Evolutionary conservation across 2,329 filamentous ascomycete genomes (phyloP).

Genomic region (Colletotrichum horii): DNA sequence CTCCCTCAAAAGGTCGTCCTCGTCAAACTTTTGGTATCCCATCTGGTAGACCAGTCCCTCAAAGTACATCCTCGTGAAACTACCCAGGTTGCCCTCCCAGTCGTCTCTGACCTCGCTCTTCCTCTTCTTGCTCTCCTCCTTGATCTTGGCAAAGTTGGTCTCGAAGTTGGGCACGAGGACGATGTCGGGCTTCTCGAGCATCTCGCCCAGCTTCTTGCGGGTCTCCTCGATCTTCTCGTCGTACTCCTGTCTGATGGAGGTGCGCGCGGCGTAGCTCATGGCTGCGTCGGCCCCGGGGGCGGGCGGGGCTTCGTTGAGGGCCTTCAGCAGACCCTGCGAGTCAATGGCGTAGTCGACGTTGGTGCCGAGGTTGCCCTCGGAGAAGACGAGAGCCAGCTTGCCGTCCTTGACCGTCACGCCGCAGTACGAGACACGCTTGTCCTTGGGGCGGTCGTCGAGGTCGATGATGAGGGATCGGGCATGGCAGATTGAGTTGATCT

Average conservation of each 20-base stretch:
- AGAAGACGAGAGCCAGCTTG: constrained; percentile 54
- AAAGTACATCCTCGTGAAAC: constrained; percentile 46
- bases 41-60: constrained; percentile 46
- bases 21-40: constrained; percentile 47
- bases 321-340: constrained; percentile 41
- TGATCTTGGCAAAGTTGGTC: constrained; percentile 44
- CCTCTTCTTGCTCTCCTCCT: constrained; percentile 32
- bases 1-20: constrained; percentile 55
- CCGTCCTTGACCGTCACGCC: constrained; percentile 45
- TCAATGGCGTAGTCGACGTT: constrained; percentile 48
- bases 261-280: constrained; percentile 49
- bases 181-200: constrained; percentile 44
- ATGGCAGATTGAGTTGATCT: constrained; percentile 52
- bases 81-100: constrained; percentile 51
- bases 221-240: constrained; percentile 46
- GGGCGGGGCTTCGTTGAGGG: constrained; percentile 50
- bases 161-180: constrained; percentile 54
- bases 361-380: constrained; percentile 43
- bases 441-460: constrained; percentile 45
- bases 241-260: constrained; percentile 48
- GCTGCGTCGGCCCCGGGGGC: constrained; percentile 26
- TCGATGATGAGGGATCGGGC: constrained; percentile 51
- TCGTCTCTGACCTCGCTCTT: constrained; percentile 36
- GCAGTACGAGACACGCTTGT: constrained; percentile 46
- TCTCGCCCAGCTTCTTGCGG: constrained; percentile 38